Base-by-base conservation (phyloP, 768 basidiomycete species). In the Termitomyces sp. region DNA sequence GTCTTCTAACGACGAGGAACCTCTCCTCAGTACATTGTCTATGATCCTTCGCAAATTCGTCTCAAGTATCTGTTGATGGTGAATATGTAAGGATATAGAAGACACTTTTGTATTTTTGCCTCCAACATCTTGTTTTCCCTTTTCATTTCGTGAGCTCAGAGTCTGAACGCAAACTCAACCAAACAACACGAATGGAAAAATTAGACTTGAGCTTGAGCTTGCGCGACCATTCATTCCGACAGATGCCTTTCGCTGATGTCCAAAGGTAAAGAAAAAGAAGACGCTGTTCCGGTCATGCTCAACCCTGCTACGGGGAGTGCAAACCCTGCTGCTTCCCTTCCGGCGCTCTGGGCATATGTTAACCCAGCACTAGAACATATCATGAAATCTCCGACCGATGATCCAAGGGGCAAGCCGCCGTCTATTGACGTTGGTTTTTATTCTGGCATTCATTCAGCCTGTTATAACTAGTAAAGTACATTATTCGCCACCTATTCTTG, bases 401-500 rank as follows among this genome's bases (percentile, higher is more conserved):
- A 77, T 58, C 60, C 73, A 48, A 69, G 73, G 58, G 72, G 73
- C 48, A 88, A 86, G 65, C 82, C 86, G 6, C 88, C 89, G 33
- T 73, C 85, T 12, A 83, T 90, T 61, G 88, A 89, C 59, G 77
- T 86, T 53, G 78, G 72, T 25, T 86, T 88, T 60, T 88, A 89
- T 64, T 82, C 86, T 66, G 86, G 87, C 55, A 85, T 90, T 38
- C 87, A 90, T 68, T 88, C 88, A 18, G 86, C 88, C n/a, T 83
- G 84, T 53, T 90, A 91, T 75, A 88, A 89, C 73, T 90, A 89
- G 80, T 84, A 75, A 73, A 76, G 73, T 56, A 59, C 40, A 61
- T 56, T 58, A 64, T 68, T 38, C 27, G 43, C 49, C 44, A 32
- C 29, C 51, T 35, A 38, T 20, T 9, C 56, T 60, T 38, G 27